These are phyloP conservation scores for Platanthera zijinensis DNA, from an alignment of 106 monocot genomes.

Conservation along the genomic window DNA sequence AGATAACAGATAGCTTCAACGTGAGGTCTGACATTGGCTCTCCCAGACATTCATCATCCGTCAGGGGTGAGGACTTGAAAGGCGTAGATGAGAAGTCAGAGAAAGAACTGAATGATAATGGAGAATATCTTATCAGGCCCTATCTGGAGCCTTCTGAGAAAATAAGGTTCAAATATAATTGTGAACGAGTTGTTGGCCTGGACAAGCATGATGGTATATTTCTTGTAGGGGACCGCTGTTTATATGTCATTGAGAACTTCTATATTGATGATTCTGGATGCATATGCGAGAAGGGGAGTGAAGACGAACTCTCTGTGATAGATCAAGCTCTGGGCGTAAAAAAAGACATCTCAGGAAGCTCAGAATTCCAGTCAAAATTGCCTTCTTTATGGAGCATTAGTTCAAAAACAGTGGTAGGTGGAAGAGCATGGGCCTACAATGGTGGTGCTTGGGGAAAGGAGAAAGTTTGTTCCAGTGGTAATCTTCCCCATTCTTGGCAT, in stretches of 20 bases:
- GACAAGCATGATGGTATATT: conserved; percentile 99
- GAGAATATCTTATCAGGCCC: conserved; percentile 94
- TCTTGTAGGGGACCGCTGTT: conserved; percentile 79
- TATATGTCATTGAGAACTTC: conserved; percentile 97
- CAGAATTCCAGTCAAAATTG: conserved; percentile 66
- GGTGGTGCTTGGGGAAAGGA: conserved; percentile 99
- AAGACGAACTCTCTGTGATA: conserved; percentile 85
- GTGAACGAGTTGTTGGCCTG: conserved; percentile 94
- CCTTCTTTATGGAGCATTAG: conserved; percentile 52
- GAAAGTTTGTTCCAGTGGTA: conserved; percentile 65
- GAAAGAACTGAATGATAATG: conserved; percentile 88
- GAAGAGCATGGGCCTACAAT: conserved; percentile 99
- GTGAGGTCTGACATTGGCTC: conserved; percentile 69
- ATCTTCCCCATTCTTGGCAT: conserved; percentile 92
- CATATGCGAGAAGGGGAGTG: conserved; percentile 86
- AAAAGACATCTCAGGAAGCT: conserved; percentile 61
- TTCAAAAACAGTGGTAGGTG: conserved; percentile 57
- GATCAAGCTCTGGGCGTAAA: conserved; percentile 97
- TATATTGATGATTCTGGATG: conserved; percentile 91
- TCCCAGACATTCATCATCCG: conserved; percentile 54
- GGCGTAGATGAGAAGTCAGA: conserved; percentile 57
- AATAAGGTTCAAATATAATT: conserved; percentile 90
- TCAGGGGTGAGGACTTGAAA: conserved; percentile 41
- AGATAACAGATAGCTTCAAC: conserved; percentile 56
- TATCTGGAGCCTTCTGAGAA: conserved; percentile 84